Evolutionary conservation across 1,284 basidiomycete genomes (phyloP).

Genomic region (Sanguinoderma infundibulare): DNA sequence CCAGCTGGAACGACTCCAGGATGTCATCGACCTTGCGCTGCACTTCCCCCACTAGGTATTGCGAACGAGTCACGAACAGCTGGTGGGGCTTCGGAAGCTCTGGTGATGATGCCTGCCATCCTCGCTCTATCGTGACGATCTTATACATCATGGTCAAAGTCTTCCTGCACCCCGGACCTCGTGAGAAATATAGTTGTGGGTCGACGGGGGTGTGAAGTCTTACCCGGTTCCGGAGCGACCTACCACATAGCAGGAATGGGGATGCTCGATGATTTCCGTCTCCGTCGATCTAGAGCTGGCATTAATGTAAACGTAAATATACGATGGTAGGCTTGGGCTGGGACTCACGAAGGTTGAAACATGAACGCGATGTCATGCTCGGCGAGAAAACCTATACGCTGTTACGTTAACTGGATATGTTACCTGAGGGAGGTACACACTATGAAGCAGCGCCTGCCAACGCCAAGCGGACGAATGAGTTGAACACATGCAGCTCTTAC

Average conservation of each 20-base stretch:
- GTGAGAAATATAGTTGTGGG: neutral
- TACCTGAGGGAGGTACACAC: neutral
- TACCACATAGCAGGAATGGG: slow-evolving; percentile 65
- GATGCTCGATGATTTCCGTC: slow-evolving; percentile 61
- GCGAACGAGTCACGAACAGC: slow-evolving; percentile 73
- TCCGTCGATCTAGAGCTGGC: slow-evolving; percentile 52
- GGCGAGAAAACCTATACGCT: slow-evolving; percentile 40
- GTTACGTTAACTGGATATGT: neutral
- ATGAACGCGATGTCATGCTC: slow-evolving; percentile 51
- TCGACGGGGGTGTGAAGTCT: slow-evolving; percentile 8
- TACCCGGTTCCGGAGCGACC: slow-evolving; percentile 66
- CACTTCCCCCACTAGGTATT: slow-evolving; percentile 65
- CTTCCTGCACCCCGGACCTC: slow-evolving; percentile 50
- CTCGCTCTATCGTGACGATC: slow-evolving; percentile 65
- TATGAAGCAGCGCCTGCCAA: neutral
- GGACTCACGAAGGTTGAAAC: slow-evolving; percentile 56
- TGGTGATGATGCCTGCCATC: slow-evolving; percentile 42
- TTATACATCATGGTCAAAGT: slow-evolving; percentile 77
- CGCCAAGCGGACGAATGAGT: neutral
- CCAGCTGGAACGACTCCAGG: slow-evolving; percentile 47
- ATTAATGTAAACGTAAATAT: too few relatives aligned
- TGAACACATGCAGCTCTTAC: neutral
- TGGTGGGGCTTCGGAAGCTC: slow-evolving; percentile 50
- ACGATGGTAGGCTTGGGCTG: neutral
- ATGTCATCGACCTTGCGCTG: slow-evolving; percentile 64